Percentiles rank a stretch among this genome's conserved stretches.
phyloP scores from a whole-genome alignment of 139 green algal species.

The Chlorella sp. region DNA sequence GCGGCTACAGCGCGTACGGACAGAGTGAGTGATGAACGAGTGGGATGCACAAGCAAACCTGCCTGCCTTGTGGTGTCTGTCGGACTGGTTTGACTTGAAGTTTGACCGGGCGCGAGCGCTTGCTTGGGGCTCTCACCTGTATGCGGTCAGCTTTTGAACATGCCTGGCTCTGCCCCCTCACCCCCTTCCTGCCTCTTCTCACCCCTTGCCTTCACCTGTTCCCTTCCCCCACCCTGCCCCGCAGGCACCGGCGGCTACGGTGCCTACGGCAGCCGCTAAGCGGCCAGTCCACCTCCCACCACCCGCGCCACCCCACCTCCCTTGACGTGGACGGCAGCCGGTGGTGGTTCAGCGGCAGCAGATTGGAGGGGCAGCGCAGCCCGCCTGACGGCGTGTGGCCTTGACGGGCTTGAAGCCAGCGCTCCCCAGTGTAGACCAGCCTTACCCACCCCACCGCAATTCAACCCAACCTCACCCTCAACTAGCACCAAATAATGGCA shows the following conservation, averaged over 20 bases:
- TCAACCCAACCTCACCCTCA: background rate
- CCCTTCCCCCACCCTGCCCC: background rate
- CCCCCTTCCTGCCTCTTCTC: too few relatives aligned
- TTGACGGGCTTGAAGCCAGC: background rate
- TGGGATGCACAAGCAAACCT: too few relatives aligned
- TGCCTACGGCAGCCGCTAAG: background rate
- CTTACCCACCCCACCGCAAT: background rate
- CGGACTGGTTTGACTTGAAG: background rate
- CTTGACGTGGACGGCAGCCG: background rate
- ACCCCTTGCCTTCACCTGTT: background rate
- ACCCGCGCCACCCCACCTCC: too few relatives aligned
- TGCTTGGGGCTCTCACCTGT: background rate
- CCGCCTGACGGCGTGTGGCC: background rate
- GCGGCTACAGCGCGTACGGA: slow-evolving; percentile 12
- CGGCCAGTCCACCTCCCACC: background rate
- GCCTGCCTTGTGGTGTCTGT: background rate
- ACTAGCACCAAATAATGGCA: slow-evolving; percentile 10
- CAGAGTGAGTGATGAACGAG: slow-evolving; percentile 3
- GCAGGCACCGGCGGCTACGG: slow-evolving; percentile 1
- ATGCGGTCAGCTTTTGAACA: too few relatives aligned
- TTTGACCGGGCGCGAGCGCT: background rate
- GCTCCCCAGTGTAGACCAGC: background rate
- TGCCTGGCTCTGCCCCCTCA: background rate
- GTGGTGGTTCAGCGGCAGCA: background rate
- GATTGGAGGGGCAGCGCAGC: background rate